phyloP scores from a whole-genome alignment of 768 basidiomycete species.

The Kwoniella bestiolae region DNA sequence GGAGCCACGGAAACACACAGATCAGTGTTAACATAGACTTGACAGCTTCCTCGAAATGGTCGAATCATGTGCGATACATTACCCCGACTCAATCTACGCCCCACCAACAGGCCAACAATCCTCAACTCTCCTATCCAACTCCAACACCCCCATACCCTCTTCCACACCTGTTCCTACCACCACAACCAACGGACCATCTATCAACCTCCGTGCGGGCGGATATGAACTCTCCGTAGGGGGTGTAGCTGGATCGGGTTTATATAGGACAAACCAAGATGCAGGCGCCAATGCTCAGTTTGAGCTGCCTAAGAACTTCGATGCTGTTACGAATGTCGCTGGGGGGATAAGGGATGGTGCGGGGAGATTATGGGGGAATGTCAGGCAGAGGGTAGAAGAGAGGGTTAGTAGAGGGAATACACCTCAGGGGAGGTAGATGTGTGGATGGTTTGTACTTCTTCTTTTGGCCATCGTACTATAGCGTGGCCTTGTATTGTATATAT shows the following conservation, averaged over 20 bases:
- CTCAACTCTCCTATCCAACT: conserved; percentile 41
- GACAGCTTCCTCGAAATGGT: conserved; percentile 87
- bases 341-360: conserved; percentile 86
- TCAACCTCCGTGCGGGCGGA: conserved; percentile 88
- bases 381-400: conserved; percentile 68
- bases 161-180: not conserved
- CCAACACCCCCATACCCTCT: conserved; percentile 61
- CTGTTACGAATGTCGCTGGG: conserved; percentile 62
- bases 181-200: not conserved
- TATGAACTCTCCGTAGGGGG: conserved; percentile 96
- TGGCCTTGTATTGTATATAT: too few relatives aligned
- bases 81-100: conserved; percentile 57
- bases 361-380: conserved; percentile 84
- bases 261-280: conserved; percentile 68
- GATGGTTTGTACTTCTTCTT: too few relatives aligned
- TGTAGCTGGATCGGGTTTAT: conserved; percentile 77
- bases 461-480: too few relatives aligned
- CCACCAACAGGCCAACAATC: conserved; percentile 63
- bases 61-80: conserved; percentile 64
- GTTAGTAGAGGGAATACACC: conserved; percentile 54
- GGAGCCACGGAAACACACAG: not conserved
- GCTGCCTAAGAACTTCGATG: conserved; percentile 42
- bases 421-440: conserved; percentile 19
- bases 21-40: conserved; percentile 12
- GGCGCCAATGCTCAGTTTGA: conserved; percentile 40